phyloP scores from a whole-genome alignment of 805 yeast genomes.

The Metschnikowia kofuensis region DNA sequence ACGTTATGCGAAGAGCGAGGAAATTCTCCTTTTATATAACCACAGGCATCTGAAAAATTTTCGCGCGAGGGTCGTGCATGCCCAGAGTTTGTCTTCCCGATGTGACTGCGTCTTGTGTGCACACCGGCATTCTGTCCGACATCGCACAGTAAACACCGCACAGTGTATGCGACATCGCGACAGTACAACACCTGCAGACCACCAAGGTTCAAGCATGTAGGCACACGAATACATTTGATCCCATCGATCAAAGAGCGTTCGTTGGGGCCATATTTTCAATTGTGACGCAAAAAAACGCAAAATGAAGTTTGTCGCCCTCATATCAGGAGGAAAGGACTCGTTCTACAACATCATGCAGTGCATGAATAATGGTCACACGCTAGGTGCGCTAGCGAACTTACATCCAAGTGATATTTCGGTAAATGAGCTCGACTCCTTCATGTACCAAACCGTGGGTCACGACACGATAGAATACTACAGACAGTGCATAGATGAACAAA shows the following conservation, averaged over 20 bases:
- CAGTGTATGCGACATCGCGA: neutral
- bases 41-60: constrained; percentile 10
- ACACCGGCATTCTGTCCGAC: no score
- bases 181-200: neutral
- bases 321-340: constrained; percentile 96
- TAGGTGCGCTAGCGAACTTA: constrained; percentile 81
- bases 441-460: constrained; percentile 98
- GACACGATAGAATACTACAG: constrained; percentile 64
- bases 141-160: no score
- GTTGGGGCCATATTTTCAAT: no score
- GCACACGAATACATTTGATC: neutral
- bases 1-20: neutral
- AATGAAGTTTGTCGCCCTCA: constrained; percentile 90
- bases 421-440: constrained; percentile 83
- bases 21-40: constrained; percentile 3
- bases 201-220: neutral
- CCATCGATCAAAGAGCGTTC: no score
- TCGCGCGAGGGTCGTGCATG: constrained; percentile 9
- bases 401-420: constrained; percentile 50
- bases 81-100: neutral
- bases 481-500: constrained; percentile 55
- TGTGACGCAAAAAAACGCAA: neutral
- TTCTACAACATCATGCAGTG: constrained; percentile 88
- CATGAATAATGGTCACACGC: constrained; percentile 77
- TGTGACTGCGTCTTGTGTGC: neutral